Evolutionary conservation across 345 rosid genomes (phyloP).

Genomic region (Firmiana major): DNA sequence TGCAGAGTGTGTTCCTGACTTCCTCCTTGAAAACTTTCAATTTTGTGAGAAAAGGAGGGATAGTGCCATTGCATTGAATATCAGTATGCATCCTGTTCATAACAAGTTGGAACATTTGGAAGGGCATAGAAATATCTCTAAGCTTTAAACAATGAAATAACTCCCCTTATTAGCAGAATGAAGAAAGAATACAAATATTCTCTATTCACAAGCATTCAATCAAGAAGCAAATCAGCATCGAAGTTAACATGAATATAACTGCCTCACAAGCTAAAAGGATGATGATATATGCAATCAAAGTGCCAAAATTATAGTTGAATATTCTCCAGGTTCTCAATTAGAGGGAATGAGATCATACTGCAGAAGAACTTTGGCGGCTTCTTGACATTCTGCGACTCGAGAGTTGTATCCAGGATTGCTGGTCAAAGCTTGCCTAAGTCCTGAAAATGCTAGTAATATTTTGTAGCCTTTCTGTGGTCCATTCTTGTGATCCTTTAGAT

Average conservation of each 20-base stretch:
- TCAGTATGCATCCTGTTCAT: background rate
- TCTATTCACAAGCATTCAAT: background rate
- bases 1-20: background rate
- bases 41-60: background rate
- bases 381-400: slow-evolving; percentile 87
- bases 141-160: background rate
- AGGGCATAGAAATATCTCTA: background rate
- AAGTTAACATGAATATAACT: background rate
- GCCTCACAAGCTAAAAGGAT: background rate
- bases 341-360: slow-evolving; percentile 39
- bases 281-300: background rate
- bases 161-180: background rate
- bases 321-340: background rate
- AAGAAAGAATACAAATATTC: background rate
- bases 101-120: background rate
- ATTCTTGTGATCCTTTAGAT: background rate
- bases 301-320: background rate
- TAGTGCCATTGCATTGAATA: background rate
- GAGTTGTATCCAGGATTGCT: slow-evolving; percentile 87
- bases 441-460: slow-evolving; percentile 90
- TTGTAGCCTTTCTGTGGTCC: slow-evolving; percentile 50
- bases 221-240: background rate
- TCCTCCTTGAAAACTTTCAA: background rate
- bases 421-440: slow-evolving; percentile 83
- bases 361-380: slow-evolving; percentile 83